phyloP scores from a whole-genome alignment of 805 yeast species.

The Ogataea ramenticola region DNA sequence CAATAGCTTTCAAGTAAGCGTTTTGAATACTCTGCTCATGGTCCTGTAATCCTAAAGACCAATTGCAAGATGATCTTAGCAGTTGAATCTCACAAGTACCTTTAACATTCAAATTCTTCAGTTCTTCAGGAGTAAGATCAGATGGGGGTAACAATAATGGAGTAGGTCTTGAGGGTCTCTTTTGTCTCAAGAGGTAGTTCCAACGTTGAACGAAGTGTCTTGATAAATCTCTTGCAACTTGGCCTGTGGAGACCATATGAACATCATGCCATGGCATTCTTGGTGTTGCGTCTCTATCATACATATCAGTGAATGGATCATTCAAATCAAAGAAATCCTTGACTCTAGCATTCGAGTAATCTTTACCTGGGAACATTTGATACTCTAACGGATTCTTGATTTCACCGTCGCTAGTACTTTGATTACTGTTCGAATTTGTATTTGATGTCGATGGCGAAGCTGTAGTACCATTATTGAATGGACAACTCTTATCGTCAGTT shows the following conservation, averaged over 20 bases:
- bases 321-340: conserved; percentile 78
- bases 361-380: conserved; percentile 91
- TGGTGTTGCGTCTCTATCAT: conserved; percentile 72
- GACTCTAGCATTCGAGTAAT: conserved; percentile 91
- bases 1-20: conserved; percentile 87
- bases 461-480: conserved; percentile 12
- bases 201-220: conserved; percentile 97
- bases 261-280: conserved; percentile 99
- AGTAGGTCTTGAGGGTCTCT: conserved; percentile 89
- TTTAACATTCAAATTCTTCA: conserved; percentile 48
- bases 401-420: not conserved
- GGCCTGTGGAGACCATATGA: conserved; percentile 92
- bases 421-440: not conserved
- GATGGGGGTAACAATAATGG: conserved; percentile 91
- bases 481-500: conserved; percentile 50
- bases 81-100: conserved; percentile 93
- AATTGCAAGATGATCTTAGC: conserved; percentile 79
- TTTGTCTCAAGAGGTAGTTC: conserved; percentile 89
- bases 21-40: conserved; percentile 87
- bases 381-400: conserved; percentile 25
- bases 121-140: conserved; percentile 70
- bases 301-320: conserved; percentile 86
- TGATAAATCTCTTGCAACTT: conserved; percentile 85
- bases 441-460: too few species aligned
- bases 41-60: conserved; percentile 88